phyloP scores from a whole-genome alignment of 495 filamentous ascomycete species.

The Beverwykella pulmonaria region DNA sequence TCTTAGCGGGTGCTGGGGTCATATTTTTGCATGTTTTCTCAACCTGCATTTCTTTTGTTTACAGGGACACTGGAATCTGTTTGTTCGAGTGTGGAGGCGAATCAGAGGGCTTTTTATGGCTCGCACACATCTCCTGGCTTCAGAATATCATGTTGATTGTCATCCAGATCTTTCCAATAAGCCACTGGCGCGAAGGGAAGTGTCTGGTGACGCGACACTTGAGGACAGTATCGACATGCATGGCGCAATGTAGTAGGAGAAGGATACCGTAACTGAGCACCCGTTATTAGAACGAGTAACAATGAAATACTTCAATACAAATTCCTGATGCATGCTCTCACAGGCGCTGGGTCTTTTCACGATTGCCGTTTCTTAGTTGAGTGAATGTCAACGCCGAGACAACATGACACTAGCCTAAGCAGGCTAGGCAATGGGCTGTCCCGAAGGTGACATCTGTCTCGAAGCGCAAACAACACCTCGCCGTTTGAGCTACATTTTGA shows the following conservation, averaged over 20 bases:
- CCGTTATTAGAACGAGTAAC: too few relatives aligned
- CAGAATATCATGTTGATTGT: neutral
- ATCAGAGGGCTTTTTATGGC: neutral
- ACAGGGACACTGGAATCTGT: neutral
- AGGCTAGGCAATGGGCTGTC: neutral
- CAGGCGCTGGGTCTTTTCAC: too few relatives aligned
- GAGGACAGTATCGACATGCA: too few relatives aligned
- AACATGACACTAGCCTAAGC: neutral
- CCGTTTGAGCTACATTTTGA: neutral
- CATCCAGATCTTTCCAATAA: neutral
- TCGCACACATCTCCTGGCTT: neutral
- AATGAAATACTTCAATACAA: too few relatives aligned
- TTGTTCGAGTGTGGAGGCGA: neutral
- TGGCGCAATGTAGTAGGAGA: neutral
- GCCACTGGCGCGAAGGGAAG: neutral
- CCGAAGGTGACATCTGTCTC: conserved; percentile 32
- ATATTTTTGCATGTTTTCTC: neutral
- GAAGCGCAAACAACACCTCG: neutral
- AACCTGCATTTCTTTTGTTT: conserved; percentile 3
- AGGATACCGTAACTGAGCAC: neutral
- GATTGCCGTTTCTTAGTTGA: too few relatives aligned
- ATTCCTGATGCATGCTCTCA: too few relatives aligned
- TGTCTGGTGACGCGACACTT: too few relatives aligned
- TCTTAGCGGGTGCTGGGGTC: conserved; percentile 3
- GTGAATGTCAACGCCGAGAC: neutral